These are phyloP conservation scores for Vigna unguiculata DNA, from an alignment of 306 rosid species.

Conservation along the genomic window DNA sequence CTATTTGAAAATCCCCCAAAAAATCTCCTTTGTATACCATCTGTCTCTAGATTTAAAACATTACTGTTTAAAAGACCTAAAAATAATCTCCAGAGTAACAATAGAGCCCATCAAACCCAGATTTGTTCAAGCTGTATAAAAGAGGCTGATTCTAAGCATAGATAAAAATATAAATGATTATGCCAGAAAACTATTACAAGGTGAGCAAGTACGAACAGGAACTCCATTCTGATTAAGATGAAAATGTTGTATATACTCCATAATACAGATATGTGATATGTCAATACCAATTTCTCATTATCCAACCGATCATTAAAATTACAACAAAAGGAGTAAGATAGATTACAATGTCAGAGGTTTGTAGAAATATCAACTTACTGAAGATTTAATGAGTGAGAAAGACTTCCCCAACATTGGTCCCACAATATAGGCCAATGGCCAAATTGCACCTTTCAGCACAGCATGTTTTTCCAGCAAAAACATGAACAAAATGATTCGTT, in stretches of 20 bases:
- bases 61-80: conserved; percentile 18
- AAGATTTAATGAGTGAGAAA: conserved; percentile 72
- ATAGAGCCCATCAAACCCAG: conserved; percentile 16
- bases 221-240: conserved; percentile 19
- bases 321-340: conserved; percentile 7
- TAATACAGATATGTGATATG: conserved; percentile 5
- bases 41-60: conserved; percentile 15
- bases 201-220: conserved; percentile 5
- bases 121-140: background rate
- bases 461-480: conserved; percentile 74
- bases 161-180: conserved; percentile 23
- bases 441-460: conserved; percentile 67
- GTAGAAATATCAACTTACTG: conserved; percentile 64
- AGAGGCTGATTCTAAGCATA: conserved; percentile 28
- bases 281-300: background rate
- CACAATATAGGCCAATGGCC: conserved; percentile 83
- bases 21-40: background rate
- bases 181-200: conserved; percentile 13
- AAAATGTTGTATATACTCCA: conserved; percentile 21
- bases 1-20: background rate
- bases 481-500: conserved; percentile 67
- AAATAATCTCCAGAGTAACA: background rate
- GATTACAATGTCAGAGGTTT: conserved; percentile 14
- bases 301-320: conserved; percentile 17
- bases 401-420: conserved; percentile 84